A percentile compares a stretch with the other conserved stretches of the same genome.
Evolutionary conservation across 179 eudicot genomes (phyloP).

Genomic region (Beta lomatogona): DNA sequence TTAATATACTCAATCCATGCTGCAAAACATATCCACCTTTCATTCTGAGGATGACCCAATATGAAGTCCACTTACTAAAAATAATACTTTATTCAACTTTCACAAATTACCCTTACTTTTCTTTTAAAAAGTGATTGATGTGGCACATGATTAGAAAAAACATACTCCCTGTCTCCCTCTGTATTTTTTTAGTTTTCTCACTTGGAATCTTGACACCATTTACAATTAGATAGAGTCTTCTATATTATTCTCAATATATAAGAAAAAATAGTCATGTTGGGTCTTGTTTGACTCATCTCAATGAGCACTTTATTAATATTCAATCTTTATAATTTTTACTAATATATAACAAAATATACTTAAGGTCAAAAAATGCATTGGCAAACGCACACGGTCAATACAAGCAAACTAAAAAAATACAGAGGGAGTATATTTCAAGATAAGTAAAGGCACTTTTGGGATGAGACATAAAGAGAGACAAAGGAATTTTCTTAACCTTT

Average conservation of each 20-base stretch:
- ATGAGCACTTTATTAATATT: too few species aligned
- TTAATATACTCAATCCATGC: not conserved
- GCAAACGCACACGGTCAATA: too few species aligned
- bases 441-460: not conserved
- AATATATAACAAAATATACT: too few species aligned
- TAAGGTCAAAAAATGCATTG: too few species aligned
- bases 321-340: too few species aligned
- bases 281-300: too few species aligned
- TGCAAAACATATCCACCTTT: not conserved
- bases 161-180: not conserved
- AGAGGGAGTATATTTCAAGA: not conserved
- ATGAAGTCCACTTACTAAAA: not conserved
- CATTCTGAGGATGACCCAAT: not conserved
- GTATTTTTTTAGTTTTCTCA: too few species aligned
- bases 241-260: too few species aligned
- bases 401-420: too few species aligned
- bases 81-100: not conserved
- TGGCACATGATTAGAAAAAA: not conserved
- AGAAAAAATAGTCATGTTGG: too few species aligned
- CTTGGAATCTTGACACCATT: too few species aligned
- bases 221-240: too few species aligned
- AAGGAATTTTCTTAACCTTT: not conserved
- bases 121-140: not conserved
- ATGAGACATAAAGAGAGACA: not conserved
- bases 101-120: not conserved